These are phyloP conservation scores for Lecanicillium sp. DNA, from an alignment of 2,329 filamentous ascomycete genomes.

Conservation along the genomic window DNA sequence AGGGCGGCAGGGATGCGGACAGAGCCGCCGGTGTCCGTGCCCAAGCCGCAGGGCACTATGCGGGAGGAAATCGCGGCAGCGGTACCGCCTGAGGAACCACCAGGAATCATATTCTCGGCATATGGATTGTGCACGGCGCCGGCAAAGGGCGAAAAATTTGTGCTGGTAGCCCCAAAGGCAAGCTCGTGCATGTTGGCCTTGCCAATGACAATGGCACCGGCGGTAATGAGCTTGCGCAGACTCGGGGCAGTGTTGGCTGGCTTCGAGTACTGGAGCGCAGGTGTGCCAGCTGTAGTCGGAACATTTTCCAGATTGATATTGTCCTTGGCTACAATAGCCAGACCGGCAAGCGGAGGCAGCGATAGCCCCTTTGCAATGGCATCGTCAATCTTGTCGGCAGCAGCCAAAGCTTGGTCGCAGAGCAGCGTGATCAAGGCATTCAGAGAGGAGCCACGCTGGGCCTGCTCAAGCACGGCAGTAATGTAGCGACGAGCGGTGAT, in stretches of 20 bases:
- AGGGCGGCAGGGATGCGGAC: slow-evolving; percentile 18
- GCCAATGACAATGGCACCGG: slow-evolving; percentile 31
- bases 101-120: slow-evolving; percentile 15
- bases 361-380: slow-evolving; percentile 12
- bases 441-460: slow-evolving; percentile 1
- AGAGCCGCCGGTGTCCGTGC: slow-evolving; percentile 20
- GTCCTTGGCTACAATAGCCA: slow-evolving; percentile 20
- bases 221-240: slow-evolving; percentile 18
- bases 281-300: slow-evolving; percentile 16
- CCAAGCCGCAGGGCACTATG: slow-evolving; percentile 18
- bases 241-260: slow-evolving; percentile 16
- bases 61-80: slow-evolving; percentile 18
- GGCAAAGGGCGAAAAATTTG: slow-evolving; percentile 16
- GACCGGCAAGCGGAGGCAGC: slow-evolving; percentile 18
- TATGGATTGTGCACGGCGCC: slow-evolving; percentile 17
- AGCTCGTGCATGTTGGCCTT: slow-evolving; percentile 46
- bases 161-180: slow-evolving; percentile 18
- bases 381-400: slow-evolving; percentile 9
- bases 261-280: slow-evolving; percentile 11
- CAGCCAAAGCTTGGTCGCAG: slow-evolving; percentile 4
- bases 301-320: slow-evolving; percentile 18
- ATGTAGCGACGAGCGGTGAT: slow-evolving; percentile 10
- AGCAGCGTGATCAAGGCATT: slow-evolving; percentile 11
- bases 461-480: slow-evolving; percentile 5
- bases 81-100: slow-evolving; percentile 19